phyloP scores from a whole-genome alignment of 1,139 yeast species.

The Zygosaccharomyces sapae region DNA sequence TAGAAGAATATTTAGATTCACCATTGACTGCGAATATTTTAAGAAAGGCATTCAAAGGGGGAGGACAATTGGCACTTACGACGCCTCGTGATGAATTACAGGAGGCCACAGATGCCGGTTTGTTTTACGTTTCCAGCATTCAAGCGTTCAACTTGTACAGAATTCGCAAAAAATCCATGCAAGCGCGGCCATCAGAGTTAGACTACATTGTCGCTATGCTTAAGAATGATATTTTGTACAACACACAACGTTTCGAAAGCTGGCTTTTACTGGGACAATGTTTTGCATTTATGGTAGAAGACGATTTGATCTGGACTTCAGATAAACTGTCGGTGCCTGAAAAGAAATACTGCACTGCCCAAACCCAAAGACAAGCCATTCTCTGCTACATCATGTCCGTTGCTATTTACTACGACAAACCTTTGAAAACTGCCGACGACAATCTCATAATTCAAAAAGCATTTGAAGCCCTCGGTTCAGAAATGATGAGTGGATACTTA shows the following conservation, averaged over 20 bases:
- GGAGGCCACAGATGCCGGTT: constrained; percentile 48
- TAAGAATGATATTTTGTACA: constrained; percentile 61
- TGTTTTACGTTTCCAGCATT: constrained; percentile 71
- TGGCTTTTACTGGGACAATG: constrained; percentile 87
- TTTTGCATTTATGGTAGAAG: constrained; percentile 75
- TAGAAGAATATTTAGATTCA: constrained; percentile 52
- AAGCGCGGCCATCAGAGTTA: constrained; percentile 75
- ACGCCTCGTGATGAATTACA: constrained; percentile 38
- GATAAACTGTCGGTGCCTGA: constrained; percentile 70
- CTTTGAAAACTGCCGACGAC: constrained; percentile 16
- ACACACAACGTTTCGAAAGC: constrained; percentile 68
- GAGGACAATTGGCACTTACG: constrained; percentile 41
- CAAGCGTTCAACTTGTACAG: constrained; percentile 63
- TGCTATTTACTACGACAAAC: constrained; percentile 13
- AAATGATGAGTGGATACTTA: constrained; percentile 33
- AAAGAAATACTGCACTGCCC: constrained; percentile 58
- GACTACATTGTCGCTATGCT: constrained; percentile 68
- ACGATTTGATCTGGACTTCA: constrained; percentile 85
- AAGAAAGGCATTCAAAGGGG: constrained; percentile 57
- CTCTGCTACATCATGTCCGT: constrained; percentile 75
- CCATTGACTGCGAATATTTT: constrained; percentile 51
- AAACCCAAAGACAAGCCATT: constrained; percentile 64
- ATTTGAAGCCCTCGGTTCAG: constrained; percentile 31
- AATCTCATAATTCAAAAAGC: constrained; percentile 31
- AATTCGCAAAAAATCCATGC: constrained; percentile 66